These are phyloP conservation scores for Cryptococcus wingfieldii DNA, from an alignment of 1,284 basidiomycete genomes.

Conservation along the genomic window DNA sequence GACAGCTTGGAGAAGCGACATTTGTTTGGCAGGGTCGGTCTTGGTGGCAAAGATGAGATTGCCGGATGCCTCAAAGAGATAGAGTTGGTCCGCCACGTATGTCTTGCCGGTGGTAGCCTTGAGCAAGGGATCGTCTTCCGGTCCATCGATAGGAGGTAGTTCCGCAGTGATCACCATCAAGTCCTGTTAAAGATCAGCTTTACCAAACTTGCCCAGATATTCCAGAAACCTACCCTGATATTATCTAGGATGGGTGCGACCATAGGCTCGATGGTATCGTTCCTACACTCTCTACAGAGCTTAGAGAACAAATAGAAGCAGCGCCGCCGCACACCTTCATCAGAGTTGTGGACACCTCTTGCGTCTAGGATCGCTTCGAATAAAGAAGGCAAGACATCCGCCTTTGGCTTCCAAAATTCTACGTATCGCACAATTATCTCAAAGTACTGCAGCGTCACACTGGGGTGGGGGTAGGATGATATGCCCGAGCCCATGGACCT, in stretches of 20 bases:
- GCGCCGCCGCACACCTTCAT: slow-evolving; percentile 68
- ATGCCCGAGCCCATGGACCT: slow-evolving; percentile 80
- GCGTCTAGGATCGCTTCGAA: slow-evolving; percentile 83
- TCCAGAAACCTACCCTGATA: slow-evolving; percentile 54
- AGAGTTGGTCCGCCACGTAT: slow-evolving; percentile 85
- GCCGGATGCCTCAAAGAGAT: slow-evolving; percentile 91
- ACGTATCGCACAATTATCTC: slow-evolving; percentile 88
- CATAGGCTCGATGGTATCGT: slow-evolving; percentile 72
- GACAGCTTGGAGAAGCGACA: slow-evolving; percentile 67
- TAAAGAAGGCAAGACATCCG: slow-evolving; percentile 77
- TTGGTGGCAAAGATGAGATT: slow-evolving; percentile 71
- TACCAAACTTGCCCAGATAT: neutral
- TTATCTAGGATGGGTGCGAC: slow-evolving; percentile 67
- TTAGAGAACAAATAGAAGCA: slow-evolving; percentile 90
- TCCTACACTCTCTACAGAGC: slow-evolving; percentile 80
- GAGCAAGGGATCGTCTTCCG: slow-evolving; percentile 55
- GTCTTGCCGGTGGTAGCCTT: slow-evolving; percentile 67
- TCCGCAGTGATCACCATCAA: slow-evolving; percentile 52
- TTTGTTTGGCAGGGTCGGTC: slow-evolving; percentile 64
- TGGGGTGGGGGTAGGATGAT: slow-evolving; percentile 75
- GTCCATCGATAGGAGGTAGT: slow-evolving; percentile 51
- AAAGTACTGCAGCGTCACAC: slow-evolving; percentile 90
- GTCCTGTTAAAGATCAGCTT: slow-evolving; percentile 41
- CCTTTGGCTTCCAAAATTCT: slow-evolving; percentile 92
- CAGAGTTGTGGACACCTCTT: slow-evolving; percentile 82